Base-by-base conservation (phyloP, 495 filamentous ascomycete genomes). In the Entonaema liquescens region DNA sequence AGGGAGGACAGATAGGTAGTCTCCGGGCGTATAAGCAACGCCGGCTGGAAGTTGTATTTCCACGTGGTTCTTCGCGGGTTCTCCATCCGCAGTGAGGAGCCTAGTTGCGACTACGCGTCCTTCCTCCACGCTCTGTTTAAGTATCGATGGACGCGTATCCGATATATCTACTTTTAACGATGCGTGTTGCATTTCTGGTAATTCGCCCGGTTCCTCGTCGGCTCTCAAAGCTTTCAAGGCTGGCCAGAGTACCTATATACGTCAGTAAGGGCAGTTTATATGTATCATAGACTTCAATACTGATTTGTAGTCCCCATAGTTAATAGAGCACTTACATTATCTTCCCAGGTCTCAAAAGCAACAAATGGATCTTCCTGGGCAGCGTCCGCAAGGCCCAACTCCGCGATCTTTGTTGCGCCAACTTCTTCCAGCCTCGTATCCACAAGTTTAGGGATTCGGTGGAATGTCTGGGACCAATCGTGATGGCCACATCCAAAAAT, bases 401-500 rank as follows among this genome's bases (percentile, higher is more conserved):
- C 77, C 2, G 81, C 80, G 3, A 90, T 76, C 29, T 81, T 78
- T 13, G 76, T 49, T 56, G 83, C 86, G 12, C 89, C 87, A 56
- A 82, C 78, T 26, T 83, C 67, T 17, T 74, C 69, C 33, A 88
- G 74, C 1, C 79, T 64, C 8, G 78, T 62, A 65, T 92, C 83
- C 3, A 92, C 80, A 2, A 85, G 72, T 62, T 82, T 90, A 2
- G 91, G 90, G 17, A 93, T 83, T 33, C 82, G 81, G 56, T 92
- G 88, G 77, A 89, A 92, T 1, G 91, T 92, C 12, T 82, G 68
- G 0, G 81, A 76, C 91, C 90, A 93, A 60, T 93, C 85, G 59
- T 57, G 59, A 64, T 78, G 72, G 9, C 78, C 78, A 15, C 82
- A 84, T 2, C 88, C 90, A 75, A 90, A 92, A 7, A 90, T 85